These are phyloP conservation scores for Papiliotrema flavescens DNA, from an alignment of 1,284 basidiomycete genomes.

Conservation along the genomic window DNA sequence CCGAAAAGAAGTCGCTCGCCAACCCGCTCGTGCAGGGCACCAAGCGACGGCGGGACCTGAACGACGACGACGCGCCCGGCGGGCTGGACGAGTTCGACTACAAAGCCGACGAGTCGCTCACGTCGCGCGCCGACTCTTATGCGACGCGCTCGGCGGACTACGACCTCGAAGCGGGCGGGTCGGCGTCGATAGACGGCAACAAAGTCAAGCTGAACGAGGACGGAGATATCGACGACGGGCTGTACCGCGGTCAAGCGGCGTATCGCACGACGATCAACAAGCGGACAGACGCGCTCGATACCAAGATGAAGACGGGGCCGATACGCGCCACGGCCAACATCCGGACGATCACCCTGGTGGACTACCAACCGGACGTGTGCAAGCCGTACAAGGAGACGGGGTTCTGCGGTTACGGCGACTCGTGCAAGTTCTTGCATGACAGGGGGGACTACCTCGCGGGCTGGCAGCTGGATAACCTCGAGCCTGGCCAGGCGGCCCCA, in stretches of 20 bases:
- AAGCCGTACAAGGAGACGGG: conserved; percentile 99
- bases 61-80: conserved; percentile 55
- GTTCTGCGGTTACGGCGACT: conserved; percentile 98
- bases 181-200: conserved; percentile 23
- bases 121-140: conserved; percentile 35
- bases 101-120: conserved; percentile 44
- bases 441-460: conserved; percentile 80
- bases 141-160: conserved; percentile 50
- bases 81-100: conserved; percentile 59
- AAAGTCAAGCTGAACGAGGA: conserved; percentile 46
- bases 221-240: conserved; percentile 66
- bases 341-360: conserved; percentile 87
- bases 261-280: conserved; percentile 79
- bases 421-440: conserved; percentile 93
- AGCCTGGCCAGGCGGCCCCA: conserved; percentile 39
- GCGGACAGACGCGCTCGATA: conserved; percentile 65
- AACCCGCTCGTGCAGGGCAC: conserved; percentile 80
- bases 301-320: conserved; percentile 84
- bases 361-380: conserved; percentile 99
- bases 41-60: conserved; percentile 69
- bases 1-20: conserved; percentile 61
- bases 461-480: conserved; percentile 83
- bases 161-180: conserved; percentile 46
- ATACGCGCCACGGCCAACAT: conserved; percentile 79
- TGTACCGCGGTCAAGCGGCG: conserved; percentile 79